phyloP scores from a whole-genome alignment of 2,329 filamentous ascomycete genomes.

The Onygenales sp. region DNA sequence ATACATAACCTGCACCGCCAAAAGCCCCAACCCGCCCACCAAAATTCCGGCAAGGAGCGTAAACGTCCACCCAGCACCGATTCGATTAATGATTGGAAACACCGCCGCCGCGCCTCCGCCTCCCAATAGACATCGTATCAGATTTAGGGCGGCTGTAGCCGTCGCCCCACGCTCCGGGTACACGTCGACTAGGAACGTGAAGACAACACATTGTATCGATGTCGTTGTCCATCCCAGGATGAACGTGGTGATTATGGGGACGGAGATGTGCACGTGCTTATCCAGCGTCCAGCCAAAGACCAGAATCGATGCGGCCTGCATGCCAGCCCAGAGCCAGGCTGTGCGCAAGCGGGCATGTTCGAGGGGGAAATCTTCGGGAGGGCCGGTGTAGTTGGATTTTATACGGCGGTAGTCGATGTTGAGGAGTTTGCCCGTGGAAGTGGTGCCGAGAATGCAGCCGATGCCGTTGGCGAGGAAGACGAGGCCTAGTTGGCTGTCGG shows the following conservation, averaged over 20 bases:
- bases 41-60: constrained; percentile 31
- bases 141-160: constrained; percentile 45
- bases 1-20: constrained; percentile 3
- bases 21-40: neutral
- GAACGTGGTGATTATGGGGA: constrained; percentile 43
- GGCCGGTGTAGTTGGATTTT: constrained; percentile 20
- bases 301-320: constrained; percentile 40
- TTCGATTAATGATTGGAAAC: constrained; percentile 39
- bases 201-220: constrained; percentile 37
- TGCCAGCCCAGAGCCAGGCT: constrained; percentile 34
- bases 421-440: constrained; percentile 44
- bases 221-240: constrained; percentile 44
- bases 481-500: constrained; percentile 38
- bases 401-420: constrained; percentile 42
- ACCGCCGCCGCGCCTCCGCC: constrained; percentile 43
- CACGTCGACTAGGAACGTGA: constrained; percentile 46
- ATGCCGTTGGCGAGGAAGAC: constrained; percentile 48
- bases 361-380: constrained; percentile 31
- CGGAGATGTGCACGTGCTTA: constrained; percentile 38
- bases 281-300: constrained; percentile 47
- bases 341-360: constrained; percentile 44
- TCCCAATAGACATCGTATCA: constrained; percentile 43
- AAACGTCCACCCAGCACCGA: constrained; percentile 40
- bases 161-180: constrained; percentile 42
- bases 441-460: constrained; percentile 45